Conservation (phyloP, 257 asterid genomes). For the Salvia miltiorrhiza region DNA sequence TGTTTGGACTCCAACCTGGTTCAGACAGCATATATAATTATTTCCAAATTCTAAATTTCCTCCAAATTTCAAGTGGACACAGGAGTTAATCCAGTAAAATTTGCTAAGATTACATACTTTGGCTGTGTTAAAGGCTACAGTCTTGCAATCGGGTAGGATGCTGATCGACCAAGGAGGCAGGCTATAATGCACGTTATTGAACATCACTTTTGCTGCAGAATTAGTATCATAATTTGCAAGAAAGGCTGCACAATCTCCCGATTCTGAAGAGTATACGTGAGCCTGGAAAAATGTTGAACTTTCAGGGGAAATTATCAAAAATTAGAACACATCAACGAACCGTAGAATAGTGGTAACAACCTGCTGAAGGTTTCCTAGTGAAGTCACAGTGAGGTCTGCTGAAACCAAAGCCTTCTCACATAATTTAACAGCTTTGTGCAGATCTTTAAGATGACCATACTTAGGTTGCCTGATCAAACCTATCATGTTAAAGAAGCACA, state of each 20-base stretch:
- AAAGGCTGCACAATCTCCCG: slow-evolving; percentile 89
- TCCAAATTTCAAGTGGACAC: background rate
- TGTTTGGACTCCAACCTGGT: slow-evolving; percentile 83
- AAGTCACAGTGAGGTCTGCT: slow-evolving; percentile 76
- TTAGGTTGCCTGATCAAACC: slow-evolving; percentile 89
- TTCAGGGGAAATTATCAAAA: background rate
- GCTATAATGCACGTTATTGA: slow-evolving; percentile 77
- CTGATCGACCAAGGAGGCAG: slow-evolving; percentile 98
- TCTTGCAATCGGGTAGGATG: slow-evolving; percentile 93
- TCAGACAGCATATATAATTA: slow-evolving; percentile 1
- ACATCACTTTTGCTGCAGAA: slow-evolving; percentile 62
- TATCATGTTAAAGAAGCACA: slow-evolving; percentile 24
- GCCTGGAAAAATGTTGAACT: slow-evolving; percentile 49
- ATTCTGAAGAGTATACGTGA: slow-evolving; percentile 61
- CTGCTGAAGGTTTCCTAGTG: slow-evolving; percentile 90
- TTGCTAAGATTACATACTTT: slow-evolving; percentile 45
- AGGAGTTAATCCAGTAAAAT: background rate
- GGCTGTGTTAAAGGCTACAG: slow-evolving; percentile 87
- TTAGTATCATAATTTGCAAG: slow-evolving; percentile 67
- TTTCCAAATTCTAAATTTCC: background rate
- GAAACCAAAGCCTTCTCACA: slow-evolving; percentile 78
- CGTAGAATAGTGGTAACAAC: slow-evolving; percentile 31
- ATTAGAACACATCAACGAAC: background rate
- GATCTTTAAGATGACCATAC: slow-evolving; percentile 87
- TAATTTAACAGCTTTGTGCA: slow-evolving; percentile 74